Percentiles rank a stretch among this genome's conserved stretches.
Evolutionary conservation across 768 basidiomycete genomes (phyloP).

Genomic region (Pisolithus marmoratus): DNA sequence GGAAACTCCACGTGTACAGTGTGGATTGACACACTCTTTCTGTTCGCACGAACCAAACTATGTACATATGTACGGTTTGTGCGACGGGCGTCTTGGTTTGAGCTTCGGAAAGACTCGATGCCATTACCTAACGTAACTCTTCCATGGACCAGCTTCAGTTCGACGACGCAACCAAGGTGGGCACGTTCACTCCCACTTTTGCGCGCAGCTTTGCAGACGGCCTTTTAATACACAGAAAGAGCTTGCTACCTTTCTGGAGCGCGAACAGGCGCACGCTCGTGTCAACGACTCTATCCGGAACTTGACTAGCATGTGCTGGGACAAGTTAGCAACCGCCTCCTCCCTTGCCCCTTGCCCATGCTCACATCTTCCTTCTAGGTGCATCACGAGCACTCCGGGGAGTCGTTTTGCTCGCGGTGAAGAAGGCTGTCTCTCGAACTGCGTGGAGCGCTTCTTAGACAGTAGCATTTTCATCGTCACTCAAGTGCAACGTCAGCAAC

Average conservation of each 20-base stretch:
- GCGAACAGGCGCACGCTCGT: slow-evolving; percentile 73
- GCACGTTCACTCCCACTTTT: not conserved
- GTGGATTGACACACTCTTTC: not conserved
- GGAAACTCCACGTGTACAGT: slow-evolving; percentile 31
- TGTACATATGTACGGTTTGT: no score
- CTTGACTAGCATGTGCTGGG: slow-evolving; percentile 85
- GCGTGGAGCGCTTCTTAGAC: slow-evolving; percentile 91
- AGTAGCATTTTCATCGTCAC: slow-evolving; percentile 77
- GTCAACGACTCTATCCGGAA: slow-evolving; percentile 67
- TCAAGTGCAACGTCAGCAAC: slow-evolving; percentile 42
- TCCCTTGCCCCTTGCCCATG: not conserved
- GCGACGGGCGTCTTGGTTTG: no score
- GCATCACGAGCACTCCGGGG: slow-evolving; percentile 73
- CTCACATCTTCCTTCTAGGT: slow-evolving; percentile 42
- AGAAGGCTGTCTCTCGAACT: slow-evolving; percentile 79
- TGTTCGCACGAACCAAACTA: slow-evolving; percentile 25
- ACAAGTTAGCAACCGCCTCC: slow-evolving; percentile 59
- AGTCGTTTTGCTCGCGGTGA: slow-evolving; percentile 76
- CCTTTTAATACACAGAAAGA: slow-evolving; percentile 75
- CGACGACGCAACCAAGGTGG: slow-evolving; percentile 70
- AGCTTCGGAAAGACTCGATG: no score
- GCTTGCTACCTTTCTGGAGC: slow-evolving; percentile 70
- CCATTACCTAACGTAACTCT: not conserved
- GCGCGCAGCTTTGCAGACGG: slow-evolving; percentile 5
- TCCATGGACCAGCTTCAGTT: slow-evolving; percentile 50